These are phyloP conservation scores for Cutaneotrichosporon sp. DNA, from an alignment of 1,284 basidiomycete species.

Conservation along the genomic window DNA sequence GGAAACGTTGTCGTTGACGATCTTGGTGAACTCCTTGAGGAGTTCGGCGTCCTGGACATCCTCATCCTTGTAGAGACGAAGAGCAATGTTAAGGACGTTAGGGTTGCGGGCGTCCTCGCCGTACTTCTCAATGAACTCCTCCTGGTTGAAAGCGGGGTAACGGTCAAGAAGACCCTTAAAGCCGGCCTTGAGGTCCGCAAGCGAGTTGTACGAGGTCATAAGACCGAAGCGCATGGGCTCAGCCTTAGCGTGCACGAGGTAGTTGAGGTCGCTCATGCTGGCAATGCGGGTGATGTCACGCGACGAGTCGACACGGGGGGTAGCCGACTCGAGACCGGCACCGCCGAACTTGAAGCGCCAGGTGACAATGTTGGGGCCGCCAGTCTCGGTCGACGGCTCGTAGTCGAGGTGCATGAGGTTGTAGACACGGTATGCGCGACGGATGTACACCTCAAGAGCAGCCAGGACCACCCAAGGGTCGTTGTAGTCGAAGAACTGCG, in stretches of 20 bases:
- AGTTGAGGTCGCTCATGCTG: conserved; percentile 89
- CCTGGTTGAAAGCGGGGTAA: conserved; percentile 58
- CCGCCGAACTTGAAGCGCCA: conserved; percentile 90
- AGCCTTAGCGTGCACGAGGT: conserved; percentile 73
- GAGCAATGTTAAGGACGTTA: conserved; percentile 89
- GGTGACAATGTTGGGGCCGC: conserved; percentile 70
- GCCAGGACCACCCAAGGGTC: conserved; percentile 84
- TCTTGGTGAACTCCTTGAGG: conserved; percentile 66
- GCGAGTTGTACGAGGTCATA: conserved; percentile 78
- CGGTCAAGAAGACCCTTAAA: conserved; percentile 65
- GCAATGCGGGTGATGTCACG: conserved; percentile 59
- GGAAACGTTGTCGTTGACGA: conserved; percentile 66
- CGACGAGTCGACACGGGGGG: conserved; percentile 62
- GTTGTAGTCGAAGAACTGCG: conserved; percentile 85
- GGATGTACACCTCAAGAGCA: conserved; percentile 91
- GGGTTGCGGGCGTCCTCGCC: conserved; percentile 67
- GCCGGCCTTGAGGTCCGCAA: conserved; percentile 65
- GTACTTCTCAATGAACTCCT: conserved; percentile 69
- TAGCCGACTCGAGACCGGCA: conserved; percentile 74
- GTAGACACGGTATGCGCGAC: conserved; percentile 89
- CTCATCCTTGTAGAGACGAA: conserved; percentile 71
- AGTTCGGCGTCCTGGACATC: conserved; percentile 67
- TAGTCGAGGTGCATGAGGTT: conserved; percentile 87
- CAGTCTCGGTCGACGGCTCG: conserved; percentile 81
- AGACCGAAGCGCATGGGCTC: conserved; percentile 84